Evolutionary conservation across 2,329 filamentous ascomycete species (phyloP).

Genomic region (Monilinia polystroma): DNA sequence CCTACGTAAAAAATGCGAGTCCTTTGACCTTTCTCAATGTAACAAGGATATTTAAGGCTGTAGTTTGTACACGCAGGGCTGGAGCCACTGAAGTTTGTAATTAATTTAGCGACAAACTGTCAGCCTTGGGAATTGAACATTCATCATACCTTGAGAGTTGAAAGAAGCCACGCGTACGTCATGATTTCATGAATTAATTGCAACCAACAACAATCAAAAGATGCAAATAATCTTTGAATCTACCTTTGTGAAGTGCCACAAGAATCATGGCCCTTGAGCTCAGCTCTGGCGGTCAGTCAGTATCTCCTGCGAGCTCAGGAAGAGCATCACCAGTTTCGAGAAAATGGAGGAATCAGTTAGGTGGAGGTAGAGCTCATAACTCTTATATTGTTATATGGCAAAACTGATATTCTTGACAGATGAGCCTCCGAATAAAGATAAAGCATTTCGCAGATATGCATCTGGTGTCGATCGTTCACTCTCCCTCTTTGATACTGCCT

Average conservation of each 20-base stretch:
- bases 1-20: background rate
- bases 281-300: conserved; percentile 54
- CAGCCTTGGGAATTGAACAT: conserved; percentile 21
- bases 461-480: conserved; percentile 83
- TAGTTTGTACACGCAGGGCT: conserved; percentile 17
- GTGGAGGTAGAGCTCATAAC: conserved; percentile 61
- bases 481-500: conserved; percentile 82
- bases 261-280: conserved; percentile 63
- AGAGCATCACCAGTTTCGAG: conserved; percentile 72
- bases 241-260: conserved; percentile 32
- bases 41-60: conserved; percentile 19
- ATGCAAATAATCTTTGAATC: conserved; percentile 31
- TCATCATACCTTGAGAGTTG: conserved; percentile 9
- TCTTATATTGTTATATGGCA: conserved; percentile 2
- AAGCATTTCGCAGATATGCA: conserved; percentile 83
- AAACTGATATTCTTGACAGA: conserved; percentile 43
- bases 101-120: conserved; percentile 22
- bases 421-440: conserved; percentile 58
- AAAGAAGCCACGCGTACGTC: conserved; percentile 31
- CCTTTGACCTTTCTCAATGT: background rate
- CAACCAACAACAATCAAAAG: conserved; percentile 23
- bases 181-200: conserved; percentile 23
- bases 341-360: conserved; percentile 74
- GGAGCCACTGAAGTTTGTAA: conserved; percentile 15
- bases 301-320: conserved; percentile 81